These are phyloP conservation scores for Aspergillus unguis DNA, from an alignment of 2,329 filamentous ascomycete genomes.

Conservation along the genomic window DNA sequence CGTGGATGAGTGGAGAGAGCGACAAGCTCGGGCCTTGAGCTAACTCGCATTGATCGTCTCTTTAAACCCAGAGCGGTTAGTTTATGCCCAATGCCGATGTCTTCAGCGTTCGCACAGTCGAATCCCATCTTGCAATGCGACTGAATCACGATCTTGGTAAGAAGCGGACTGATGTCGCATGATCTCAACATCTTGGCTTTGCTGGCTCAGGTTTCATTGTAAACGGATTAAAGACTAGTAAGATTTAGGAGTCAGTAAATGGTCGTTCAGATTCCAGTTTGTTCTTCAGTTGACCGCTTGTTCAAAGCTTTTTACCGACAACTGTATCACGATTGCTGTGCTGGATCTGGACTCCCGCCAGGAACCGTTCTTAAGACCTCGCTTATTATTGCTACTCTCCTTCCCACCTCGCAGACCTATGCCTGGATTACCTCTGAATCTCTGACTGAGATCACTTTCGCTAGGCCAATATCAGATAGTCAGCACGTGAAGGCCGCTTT, in stretches of 20 bases:
- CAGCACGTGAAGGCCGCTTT: conserved; percentile 14
- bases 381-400: neutral
- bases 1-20: neutral
- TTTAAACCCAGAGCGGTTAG: neutral
- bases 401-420: too few relatives aligned
- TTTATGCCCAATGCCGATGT: neutral
- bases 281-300: conserved; percentile 10
- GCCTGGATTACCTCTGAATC: too few relatives aligned
- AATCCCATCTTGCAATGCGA: neutral
- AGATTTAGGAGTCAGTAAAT: neutral
- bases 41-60: neutral
- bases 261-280: conserved; percentile 1
- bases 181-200: neutral
- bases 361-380: neutral
- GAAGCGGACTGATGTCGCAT: neutral
- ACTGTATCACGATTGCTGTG: neutral
- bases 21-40: neutral
- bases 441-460: too few relatives aligned
- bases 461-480: too few relatives aligned
- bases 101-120: neutral
- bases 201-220: neutral
- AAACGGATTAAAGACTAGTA: neutral
- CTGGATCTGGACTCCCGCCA: neutral
- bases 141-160: neutral
- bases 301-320: neutral